A percentile compares a stretch with the other conserved stretches of the same genome.
Conservation (phyloP, 148 eudicot genomes). For the Vaccinium macrocarpon region DNA sequence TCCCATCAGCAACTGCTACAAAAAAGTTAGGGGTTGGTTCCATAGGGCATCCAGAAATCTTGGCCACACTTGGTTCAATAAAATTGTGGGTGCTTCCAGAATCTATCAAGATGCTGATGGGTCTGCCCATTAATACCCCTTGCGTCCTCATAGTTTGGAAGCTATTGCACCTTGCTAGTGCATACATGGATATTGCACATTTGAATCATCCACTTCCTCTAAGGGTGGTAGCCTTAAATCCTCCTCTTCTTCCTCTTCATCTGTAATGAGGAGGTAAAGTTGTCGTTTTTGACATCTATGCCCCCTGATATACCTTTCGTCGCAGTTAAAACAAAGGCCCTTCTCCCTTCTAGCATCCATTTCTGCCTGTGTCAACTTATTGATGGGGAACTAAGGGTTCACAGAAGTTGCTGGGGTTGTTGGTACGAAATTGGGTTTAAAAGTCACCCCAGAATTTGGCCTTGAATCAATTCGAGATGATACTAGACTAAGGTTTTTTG, state of each 20-base stretch:
- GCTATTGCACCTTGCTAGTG: not conserved
- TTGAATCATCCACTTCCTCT: too few relatives aligned
- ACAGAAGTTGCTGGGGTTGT: accelerated
- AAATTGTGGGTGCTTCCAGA: not conserved
- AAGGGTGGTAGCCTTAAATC: not conserved
- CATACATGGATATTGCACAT: not conserved
- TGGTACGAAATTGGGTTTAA: too few relatives aligned
- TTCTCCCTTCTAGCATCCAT: not conserved
- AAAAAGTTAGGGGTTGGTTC: not conserved
- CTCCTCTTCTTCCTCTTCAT: not conserved
- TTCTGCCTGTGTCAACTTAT: not conserved
- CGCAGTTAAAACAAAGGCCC: not conserved
- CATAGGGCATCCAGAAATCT: not conserved
- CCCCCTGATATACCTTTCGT: not conserved
- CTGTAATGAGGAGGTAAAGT: not conserved
- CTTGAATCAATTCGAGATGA: too few relatives aligned
- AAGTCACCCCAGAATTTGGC: not conserved
- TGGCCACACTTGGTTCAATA: not conserved
- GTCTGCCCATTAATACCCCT: not conserved
- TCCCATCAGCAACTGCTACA: not conserved
- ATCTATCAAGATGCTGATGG: not conserved
- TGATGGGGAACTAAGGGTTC: not conserved
- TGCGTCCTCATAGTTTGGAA: not conserved
- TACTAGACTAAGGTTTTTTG: not conserved
- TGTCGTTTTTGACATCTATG: not conserved